phyloP scores from a whole-genome alignment of 75 land plant genomes.

The Chamaecyparis obtusa region DNA sequence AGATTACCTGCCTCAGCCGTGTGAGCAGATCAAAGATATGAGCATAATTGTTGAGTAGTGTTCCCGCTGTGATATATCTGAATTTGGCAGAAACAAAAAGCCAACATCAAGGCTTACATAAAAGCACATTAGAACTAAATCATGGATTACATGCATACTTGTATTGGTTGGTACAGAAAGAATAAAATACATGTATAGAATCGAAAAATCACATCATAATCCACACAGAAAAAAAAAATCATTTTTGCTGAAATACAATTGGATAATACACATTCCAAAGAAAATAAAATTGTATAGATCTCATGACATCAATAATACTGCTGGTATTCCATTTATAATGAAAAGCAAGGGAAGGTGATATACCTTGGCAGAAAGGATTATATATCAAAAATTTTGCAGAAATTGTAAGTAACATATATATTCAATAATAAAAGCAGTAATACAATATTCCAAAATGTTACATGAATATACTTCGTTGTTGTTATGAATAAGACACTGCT shows the following conservation, averaged over 20 bases:
- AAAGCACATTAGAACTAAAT: not conserved
- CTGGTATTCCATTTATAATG: not conserved
- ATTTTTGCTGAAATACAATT: not conserved
- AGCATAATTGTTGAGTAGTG: constrained; percentile 88
- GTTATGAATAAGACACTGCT: not conserved
- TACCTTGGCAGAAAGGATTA: not conserved
- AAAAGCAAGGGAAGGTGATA: not conserved
- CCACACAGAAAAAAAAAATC: not conserved
- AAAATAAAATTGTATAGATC: not conserved
- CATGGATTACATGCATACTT: not conserved
- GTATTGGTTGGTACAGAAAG: not conserved
- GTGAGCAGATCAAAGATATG: constrained; percentile 97
- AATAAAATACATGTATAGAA: not conserved
- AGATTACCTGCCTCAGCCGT: constrained; percentile 75
- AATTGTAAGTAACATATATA: not conserved
- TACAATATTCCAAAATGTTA: not conserved
- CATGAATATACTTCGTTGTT: not conserved
- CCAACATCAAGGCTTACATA: not conserved
- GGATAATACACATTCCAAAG: not conserved
- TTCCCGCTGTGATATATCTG: constrained; percentile 80
- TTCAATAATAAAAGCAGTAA: not conserved
- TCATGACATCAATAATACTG: not conserved
- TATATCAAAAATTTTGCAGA: too few species aligned
- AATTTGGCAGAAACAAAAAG: constrained; percentile 12
- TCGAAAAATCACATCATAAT: not conserved